phyloP scores from a whole-genome alignment of 352 stramenopile genomes.

The Globisporangium canariense region DNA sequence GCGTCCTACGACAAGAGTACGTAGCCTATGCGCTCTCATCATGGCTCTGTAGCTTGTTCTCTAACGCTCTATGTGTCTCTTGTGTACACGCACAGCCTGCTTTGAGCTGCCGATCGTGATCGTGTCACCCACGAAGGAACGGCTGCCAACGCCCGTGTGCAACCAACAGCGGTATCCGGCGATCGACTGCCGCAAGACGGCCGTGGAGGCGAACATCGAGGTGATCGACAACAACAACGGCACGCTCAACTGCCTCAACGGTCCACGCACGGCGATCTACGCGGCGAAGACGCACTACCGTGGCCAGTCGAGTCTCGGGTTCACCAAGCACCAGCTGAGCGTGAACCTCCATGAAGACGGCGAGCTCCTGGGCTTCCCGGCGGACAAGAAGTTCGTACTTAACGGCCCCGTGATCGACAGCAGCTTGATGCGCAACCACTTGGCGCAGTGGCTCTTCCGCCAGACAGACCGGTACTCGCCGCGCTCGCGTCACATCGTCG shows the following conservation, averaged over 20 bases:
- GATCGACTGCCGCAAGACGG: conserved; percentile 60
- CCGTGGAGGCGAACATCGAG: conserved; percentile 46
- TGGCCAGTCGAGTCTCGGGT: conserved; percentile 73
- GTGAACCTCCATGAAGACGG: conserved; percentile 50
- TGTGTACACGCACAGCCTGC: conserved; percentile 24
- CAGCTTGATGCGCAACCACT: conserved; percentile 70
- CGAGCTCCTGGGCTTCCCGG: conserved; percentile 53
- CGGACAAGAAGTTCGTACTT: conserved; percentile 67
- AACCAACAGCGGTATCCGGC: conserved; percentile 68
- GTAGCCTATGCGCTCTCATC: not conserved
- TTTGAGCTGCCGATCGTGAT: conserved; percentile 72
- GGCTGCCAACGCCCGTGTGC: conserved; percentile 66
- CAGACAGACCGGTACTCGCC: conserved; percentile 65
- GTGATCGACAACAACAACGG: conserved; percentile 60
- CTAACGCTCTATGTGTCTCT: not conserved
- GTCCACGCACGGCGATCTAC: conserved; percentile 34
- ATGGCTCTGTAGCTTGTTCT: not conserved
- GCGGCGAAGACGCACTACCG: conserved; percentile 67
- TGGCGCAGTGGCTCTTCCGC: conserved; percentile 76
- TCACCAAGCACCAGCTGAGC: conserved; percentile 75
- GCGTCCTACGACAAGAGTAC: conserved; percentile 15
- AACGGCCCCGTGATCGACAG: conserved; percentile 76
- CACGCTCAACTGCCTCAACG: conserved; percentile 55
- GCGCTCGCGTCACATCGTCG: conserved; percentile 54
- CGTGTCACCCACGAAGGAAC: conserved; percentile 45